phyloP scores from a whole-genome alignment of 2,329 filamentous ascomycete species.

The Diaporthe sp. region DNA sequence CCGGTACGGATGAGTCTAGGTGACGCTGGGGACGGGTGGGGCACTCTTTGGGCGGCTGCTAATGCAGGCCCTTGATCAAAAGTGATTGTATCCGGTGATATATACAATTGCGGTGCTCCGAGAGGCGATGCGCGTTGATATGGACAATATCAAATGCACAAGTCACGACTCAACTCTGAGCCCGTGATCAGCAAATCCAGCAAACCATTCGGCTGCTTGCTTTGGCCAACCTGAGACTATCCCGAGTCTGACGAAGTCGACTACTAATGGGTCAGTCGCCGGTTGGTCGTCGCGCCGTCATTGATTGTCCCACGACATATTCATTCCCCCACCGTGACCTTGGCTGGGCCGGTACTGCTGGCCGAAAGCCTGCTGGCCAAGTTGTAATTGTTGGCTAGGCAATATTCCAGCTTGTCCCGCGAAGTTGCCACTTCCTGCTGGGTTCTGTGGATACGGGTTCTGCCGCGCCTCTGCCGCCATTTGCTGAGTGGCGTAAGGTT shows the following conservation, averaged over 20 bases:
- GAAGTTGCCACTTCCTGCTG: slow-evolving; percentile 22
- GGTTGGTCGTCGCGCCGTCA: slow-evolving; percentile 39
- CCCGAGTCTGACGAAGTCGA: slow-evolving; percentile 18
- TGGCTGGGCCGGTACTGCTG: slow-evolving; percentile 39
- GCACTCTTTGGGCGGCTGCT: too few species aligned
- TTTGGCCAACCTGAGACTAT: slow-evolving; percentile 33
- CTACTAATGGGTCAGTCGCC: slow-evolving; percentile 33
- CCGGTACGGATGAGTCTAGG: neutral
- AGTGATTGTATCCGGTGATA: neutral
- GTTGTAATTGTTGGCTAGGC: slow-evolving; percentile 39
- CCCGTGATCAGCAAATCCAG: slow-evolving; percentile 33
- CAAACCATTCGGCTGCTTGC: slow-evolving; percentile 32
- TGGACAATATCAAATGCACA: neutral
- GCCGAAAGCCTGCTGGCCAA: slow-evolving; percentile 37
- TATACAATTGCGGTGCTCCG: neutral
- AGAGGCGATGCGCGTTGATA: neutral
- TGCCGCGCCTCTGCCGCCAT: slow-evolving; percentile 33
- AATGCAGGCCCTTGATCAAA: neutral
- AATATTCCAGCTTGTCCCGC: slow-evolving; percentile 25
- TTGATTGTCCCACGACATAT: slow-evolving; percentile 39
- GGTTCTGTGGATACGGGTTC: slow-evolving; percentile 27
- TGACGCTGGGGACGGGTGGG: neutral
- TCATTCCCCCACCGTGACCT: slow-evolving; percentile 28
- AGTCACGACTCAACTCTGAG: slow-evolving; percentile 25
- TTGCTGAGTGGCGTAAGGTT: slow-evolving; percentile 29